phyloP scores from a whole-genome alignment of 164 flowering plant genomes.

The Buxus sempervirens region DNA sequence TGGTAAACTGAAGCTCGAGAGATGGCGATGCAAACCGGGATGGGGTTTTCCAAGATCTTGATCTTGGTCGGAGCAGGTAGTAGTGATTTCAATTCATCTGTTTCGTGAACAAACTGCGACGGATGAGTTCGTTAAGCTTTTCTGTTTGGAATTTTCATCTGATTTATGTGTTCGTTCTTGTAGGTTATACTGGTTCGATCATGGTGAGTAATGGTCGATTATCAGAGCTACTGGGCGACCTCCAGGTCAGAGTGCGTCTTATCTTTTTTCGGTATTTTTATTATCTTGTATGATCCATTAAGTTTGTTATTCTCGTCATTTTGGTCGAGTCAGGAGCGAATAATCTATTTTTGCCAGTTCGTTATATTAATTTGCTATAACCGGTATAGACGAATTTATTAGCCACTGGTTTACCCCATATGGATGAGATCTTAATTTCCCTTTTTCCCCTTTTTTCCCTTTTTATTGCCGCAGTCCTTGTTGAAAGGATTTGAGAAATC shows the following conservation, averaged over 20 bases:
- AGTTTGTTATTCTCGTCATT: too few relatives aligned
- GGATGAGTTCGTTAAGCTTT: neutral
- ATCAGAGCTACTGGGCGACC: slow-evolving; percentile 61
- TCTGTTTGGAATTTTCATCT: slow-evolving; percentile 2
- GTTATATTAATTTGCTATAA: too few relatives aligned
- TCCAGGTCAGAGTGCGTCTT: slow-evolving; percentile 49
- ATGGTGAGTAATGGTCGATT: slow-evolving; percentile 61
- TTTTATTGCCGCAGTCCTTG: slow-evolving; percentile 34
- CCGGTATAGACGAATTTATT: too few relatives aligned
- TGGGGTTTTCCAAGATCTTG: slow-evolving; percentile 62
- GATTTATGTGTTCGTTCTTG: neutral
- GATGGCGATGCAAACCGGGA: slow-evolving; percentile 79
- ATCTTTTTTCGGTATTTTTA: neutral
- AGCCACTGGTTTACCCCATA: neutral
- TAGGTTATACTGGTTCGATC: slow-evolving; percentile 71
- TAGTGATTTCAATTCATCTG: neutral
- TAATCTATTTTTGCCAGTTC: too few relatives aligned
- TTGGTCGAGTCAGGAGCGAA: too few relatives aligned
- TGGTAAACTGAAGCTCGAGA: neutral
- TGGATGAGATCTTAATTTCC: neutral
- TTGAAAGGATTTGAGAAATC: slow-evolving; percentile 51
- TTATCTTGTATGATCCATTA: neutral
- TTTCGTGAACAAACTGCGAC: neutral
- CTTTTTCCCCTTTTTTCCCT: neutral
- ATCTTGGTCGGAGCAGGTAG: slow-evolving; percentile 72